Evolutionary conservation across 495 filamentous ascomycete species (phyloP), one percentile per base, ranked within the genome.

Genomic region (Rhypophila decipiens): DNA sequence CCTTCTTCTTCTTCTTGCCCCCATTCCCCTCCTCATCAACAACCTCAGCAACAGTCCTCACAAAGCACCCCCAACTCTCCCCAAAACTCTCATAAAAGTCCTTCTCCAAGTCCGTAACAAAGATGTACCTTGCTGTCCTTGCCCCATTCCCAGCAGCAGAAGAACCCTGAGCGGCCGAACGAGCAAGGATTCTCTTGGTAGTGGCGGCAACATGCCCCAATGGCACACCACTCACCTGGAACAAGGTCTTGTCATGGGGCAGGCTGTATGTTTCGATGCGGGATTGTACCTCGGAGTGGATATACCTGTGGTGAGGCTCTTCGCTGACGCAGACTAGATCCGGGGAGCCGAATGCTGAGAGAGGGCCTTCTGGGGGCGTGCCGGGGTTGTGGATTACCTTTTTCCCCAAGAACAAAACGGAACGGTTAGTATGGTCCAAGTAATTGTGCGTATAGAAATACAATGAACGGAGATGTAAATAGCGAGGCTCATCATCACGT

Each of bases 71-170:
- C 47, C 47, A 49, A 39, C 27, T 43, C 7, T 24, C 12, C 12
- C 47, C 47, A 24, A 49, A 49, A 22, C 47, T 49, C 47, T 49
- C 47, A 27, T 49, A 49, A 22, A 49, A 49, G 20, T 43, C n/a
- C 5, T 43, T 29, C 19, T 12, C 17, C 9, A 49, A 27, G 22
- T 42, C 39, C 24, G 47, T 49, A 1, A 29, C 47, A 35, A 49
- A 49, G 34, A 49, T 24, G 39, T 49, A 49, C 13, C 4, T 9
- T 29, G 2, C 42, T 5, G 7, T 31, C 27, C 7, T 31, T 31
- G 27, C 27, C 27, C 27, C 7, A 31, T 31, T 13, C 27, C 27
- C 27, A 13, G 13, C 13, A 31, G 7, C 27, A 31, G 27, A 7
- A 31, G 27, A 7, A 13, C 27, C 7, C 13, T 31, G 27, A n/a